Evolutionary conservation across 192 early-diverging fungal species (phyloP).

Genomic region (Podila epigama): DNA sequence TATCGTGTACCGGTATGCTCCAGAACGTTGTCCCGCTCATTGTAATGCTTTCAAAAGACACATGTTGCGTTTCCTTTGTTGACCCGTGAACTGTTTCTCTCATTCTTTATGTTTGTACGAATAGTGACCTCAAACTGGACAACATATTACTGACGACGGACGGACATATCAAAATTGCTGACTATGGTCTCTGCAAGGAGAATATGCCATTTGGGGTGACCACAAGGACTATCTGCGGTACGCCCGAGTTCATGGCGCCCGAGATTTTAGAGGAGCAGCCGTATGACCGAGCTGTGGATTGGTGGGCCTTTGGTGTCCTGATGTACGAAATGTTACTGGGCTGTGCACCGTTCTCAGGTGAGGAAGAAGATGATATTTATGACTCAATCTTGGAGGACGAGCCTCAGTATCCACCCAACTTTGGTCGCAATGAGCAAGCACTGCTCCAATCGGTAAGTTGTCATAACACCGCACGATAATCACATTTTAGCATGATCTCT

Average conservation of each 20-base stretch:
- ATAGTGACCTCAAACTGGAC: conserved; percentile 93
- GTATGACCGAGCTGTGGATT: conserved; percentile 95
- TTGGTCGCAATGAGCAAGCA: conserved; percentile 55
- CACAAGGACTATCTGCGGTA: conserved; percentile 96
- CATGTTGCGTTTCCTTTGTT: conserved; percentile 14
- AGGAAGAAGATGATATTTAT: conserved; percentile 98
- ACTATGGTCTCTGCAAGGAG: conserved; percentile 98
- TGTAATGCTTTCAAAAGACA: background rate
- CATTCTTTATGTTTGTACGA: background rate
- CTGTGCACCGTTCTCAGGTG: conserved; percentile 92
- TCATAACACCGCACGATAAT: background rate
- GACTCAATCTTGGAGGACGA: conserved; percentile 97
- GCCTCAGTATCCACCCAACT: conserved; percentile 78
- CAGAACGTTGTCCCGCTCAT: too few relatives aligned
- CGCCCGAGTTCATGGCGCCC: conserved; percentile 99
- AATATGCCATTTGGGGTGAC: conserved; percentile 87
- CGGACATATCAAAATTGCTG: conserved; percentile 98
- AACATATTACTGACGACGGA: conserved; percentile 93
- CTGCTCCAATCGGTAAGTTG: conserved; percentile 55
- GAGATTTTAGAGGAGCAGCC: conserved; percentile 95
- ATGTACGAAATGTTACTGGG: conserved; percentile 93
- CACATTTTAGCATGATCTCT: background rate
- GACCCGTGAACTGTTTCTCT: background rate
- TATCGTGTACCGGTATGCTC: conserved; percentile 81
- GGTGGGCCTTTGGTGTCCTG: conserved; percentile 95